Percentiles rank a stretch among this genome's conserved stretches.
phyloP scores from a whole-genome alignment of 108 stramenopile genomes.

The Skeletonema grethae region DNA sequence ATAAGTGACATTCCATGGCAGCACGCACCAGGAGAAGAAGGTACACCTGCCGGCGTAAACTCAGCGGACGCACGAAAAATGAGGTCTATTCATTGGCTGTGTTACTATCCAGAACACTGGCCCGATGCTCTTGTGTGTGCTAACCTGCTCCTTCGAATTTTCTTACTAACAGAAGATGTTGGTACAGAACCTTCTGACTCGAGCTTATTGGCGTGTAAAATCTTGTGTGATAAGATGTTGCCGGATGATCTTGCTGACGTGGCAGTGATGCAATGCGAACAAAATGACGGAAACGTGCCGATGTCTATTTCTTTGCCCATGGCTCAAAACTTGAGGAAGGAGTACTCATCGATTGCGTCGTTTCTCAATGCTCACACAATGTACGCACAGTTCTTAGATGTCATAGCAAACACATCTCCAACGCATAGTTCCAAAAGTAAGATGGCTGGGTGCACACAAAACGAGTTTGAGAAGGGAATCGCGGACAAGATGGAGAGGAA shows the following conservation, averaged over 20 bases:
- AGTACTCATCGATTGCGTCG: slow-evolving; percentile 28
- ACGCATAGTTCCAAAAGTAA: slow-evolving; percentile 29
- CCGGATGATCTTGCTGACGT: slow-evolving; percentile 33
- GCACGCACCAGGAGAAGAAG: slow-evolving; percentile 48
- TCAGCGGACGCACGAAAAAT: slow-evolving; percentile 49
- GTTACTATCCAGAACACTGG: slow-evolving; percentile 53
- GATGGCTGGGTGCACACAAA: slow-evolving; percentile 4
- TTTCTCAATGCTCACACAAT: slow-evolving; percentile 38
- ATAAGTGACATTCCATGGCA: slow-evolving; percentile 41
- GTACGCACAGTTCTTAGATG: slow-evolving; percentile 34
- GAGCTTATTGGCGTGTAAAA: slow-evolving; percentile 23
- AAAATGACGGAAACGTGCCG: slow-evolving; percentile 1
- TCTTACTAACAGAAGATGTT: slow-evolving; percentile 35
- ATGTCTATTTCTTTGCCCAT: slow-evolving; percentile 13
- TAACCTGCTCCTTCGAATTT: slow-evolving; percentile 70
- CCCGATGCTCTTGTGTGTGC: slow-evolving; percentile 74
- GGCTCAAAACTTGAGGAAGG: slow-evolving; percentile 37
- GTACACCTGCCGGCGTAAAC: slow-evolving; percentile 24
- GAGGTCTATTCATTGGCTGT: slow-evolving; percentile 71
- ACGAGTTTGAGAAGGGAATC: slow-evolving; percentile 49
- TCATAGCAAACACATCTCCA: slow-evolving; percentile 37
- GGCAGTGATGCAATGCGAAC: slow-evolving; percentile 23
- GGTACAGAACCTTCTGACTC: slow-evolving; percentile 13
- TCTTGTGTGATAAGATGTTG: slow-evolving; percentile 31
- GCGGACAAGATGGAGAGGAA: slow-evolving; percentile 52